These are phyloP conservation scores for Tilletia indica DNA, from an alignment of 1,284 basidiomycete genomes.

Conservation along the genomic window DNA sequence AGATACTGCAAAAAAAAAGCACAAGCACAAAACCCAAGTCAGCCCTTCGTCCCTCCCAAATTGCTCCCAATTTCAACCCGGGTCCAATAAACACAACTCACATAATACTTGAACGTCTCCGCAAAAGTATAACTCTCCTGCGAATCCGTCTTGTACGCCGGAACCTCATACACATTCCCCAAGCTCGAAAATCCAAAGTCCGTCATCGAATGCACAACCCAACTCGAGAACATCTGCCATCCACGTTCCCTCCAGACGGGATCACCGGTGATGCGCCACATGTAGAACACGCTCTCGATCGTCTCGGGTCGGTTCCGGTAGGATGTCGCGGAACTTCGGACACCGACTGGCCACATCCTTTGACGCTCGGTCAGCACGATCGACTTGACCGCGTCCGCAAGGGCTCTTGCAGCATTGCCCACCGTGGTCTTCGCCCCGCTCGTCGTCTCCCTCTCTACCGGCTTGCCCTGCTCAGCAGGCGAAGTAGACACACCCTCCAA, in stretches of 20 bases:
- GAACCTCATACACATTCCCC: constrained; percentile 56
- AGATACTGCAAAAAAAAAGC: constrained; percentile 40
- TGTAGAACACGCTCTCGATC: constrained; percentile 63
- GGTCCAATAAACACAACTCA: background rate
- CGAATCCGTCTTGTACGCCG: constrained; percentile 51
- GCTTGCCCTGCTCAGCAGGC: background rate
- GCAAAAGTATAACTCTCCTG: constrained; percentile 64
- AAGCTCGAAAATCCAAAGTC: constrained; percentile 58
- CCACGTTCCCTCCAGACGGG: constrained; percentile 63
- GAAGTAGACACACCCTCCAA: background rate
- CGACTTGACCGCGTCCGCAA: background rate
- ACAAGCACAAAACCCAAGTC: background rate
- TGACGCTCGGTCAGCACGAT: background rate
- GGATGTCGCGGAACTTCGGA: constrained; percentile 30
- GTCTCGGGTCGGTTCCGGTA: constrained; percentile 61
- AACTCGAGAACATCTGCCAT: constrained; percentile 64
- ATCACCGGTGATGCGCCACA: constrained; percentile 64
- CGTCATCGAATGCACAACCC: constrained; percentile 59
- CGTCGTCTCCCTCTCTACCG: background rate
- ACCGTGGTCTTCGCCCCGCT: background rate
- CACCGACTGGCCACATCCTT: constrained; percentile 44
- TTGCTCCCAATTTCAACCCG: background rate
- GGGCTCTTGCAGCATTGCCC: background rate
- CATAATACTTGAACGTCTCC: constrained; percentile 59
- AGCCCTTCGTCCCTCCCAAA: background rate